Evolutionary conservation across 768 basidiomycete species (phyloP).

Genomic region (Mycena olivaceomarginata): DNA sequence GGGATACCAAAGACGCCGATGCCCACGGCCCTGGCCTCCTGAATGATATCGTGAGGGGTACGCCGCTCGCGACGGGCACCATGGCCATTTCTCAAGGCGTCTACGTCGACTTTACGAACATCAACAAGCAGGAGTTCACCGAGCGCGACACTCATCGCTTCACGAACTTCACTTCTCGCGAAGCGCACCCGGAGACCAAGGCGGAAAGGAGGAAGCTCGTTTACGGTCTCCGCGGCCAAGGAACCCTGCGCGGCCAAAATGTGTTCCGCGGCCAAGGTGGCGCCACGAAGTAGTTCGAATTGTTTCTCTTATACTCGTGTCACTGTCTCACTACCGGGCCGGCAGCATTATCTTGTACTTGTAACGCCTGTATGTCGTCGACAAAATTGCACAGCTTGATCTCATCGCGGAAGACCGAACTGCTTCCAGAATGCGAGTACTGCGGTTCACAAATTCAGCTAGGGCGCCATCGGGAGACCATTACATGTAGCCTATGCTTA

Average conservation of each 20-base stretch:
- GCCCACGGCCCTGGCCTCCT: constrained; percentile 47
- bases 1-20: constrained; percentile 39
- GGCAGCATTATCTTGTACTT: constrained; percentile 33
- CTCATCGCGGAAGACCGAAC: constrained; percentile 27
- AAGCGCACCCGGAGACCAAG: constrained; percentile 31
- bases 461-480: constrained; percentile 24
- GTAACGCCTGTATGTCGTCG: constrained; percentile 26
- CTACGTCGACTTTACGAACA: constrained; percentile 27
- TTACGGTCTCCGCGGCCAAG: constrained; percentile 27
- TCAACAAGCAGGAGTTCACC: constrained; percentile 33
- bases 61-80: constrained; percentile 28
- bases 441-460: constrained; percentile 25
- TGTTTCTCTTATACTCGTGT: constrained; percentile 24
- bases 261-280: constrained; percentile 29
- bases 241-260: constrained; percentile 32
- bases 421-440: constrained; percentile 24
- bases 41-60: constrained; percentile 22
- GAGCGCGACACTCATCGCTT: constrained; percentile 24
- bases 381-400: constrained; percentile 27
- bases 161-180: constrained; percentile 30
- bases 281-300: constrained; percentile 29
- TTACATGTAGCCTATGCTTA: constrained; percentile 24
- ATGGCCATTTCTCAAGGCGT: constrained; percentile 29
- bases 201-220: constrained; percentile 30
- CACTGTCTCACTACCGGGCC: constrained; percentile 24